These are phyloP conservation scores for Elongisporangium prolatum DNA, from an alignment of 352 stramenopile genomes.

Conservation along the genomic window DNA sequence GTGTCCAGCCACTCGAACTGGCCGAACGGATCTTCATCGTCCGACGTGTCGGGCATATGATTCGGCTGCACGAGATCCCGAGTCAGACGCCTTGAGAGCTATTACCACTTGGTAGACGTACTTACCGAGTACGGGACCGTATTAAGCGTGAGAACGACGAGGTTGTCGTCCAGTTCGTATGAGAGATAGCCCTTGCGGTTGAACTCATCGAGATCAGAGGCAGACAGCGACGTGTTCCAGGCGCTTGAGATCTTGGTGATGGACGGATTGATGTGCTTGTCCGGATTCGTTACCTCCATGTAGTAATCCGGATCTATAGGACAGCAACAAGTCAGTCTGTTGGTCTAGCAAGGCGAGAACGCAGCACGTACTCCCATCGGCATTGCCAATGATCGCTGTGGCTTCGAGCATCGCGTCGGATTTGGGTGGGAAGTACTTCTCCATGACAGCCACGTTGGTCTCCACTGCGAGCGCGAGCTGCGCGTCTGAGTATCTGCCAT, in stretches of 20 bases:
- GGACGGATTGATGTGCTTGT: conserved; percentile 46
- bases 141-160: conserved; percentile 77
- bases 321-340: too few relatives aligned
- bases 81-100: too few relatives aligned
- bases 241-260: conserved; percentile 56
- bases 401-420: conserved; percentile 25
- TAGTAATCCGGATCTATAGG: conserved; percentile 82
- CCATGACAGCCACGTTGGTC: conserved; percentile 57
- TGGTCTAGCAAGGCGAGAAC: neutral
- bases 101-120: neutral
- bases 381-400: conserved; percentile 80
- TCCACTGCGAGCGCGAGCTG: conserved; percentile 60
- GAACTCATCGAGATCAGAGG: conserved; percentile 51
- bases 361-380: conserved; percentile 51
- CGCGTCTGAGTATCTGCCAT: conserved; percentile 54
- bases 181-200: conserved; percentile 61
- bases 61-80: conserved; percentile 31
- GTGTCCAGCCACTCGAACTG: conserved; percentile 90
- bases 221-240: conserved; percentile 58
- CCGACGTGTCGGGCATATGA: conserved; percentile 68
- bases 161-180: conserved; percentile 57
- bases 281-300: conserved; percentile 73
- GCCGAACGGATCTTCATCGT: conserved; percentile 78
- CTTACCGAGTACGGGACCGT: conserved; percentile 81
- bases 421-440: conserved; percentile 59